Percentiles rank a stretch among this genome's conserved stretches.
phyloP scores from a whole-genome alignment of 139 green algal species.

The Chlamydomonas incerta region DNA sequence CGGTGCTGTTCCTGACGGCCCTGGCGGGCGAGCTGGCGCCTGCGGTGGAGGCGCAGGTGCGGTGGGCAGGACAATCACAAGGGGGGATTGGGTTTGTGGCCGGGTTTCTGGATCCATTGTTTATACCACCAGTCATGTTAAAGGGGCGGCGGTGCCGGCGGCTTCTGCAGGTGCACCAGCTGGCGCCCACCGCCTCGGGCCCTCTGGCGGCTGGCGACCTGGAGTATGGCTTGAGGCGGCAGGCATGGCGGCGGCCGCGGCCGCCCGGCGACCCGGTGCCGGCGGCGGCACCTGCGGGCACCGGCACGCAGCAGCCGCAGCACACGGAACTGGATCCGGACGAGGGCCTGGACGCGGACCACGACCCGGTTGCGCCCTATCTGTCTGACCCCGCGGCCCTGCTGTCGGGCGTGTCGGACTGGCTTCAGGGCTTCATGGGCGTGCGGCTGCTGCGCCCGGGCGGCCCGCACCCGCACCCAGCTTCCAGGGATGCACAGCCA shows the following conservation, averaged over 20 bases:
- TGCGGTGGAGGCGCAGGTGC: slow-evolving; percentile 18
- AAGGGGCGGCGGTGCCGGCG: too few species aligned
- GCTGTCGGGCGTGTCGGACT: neutral
- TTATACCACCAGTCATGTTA: too few species aligned
- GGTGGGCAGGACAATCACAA: neutral
- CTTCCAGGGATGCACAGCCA: too few species aligned
- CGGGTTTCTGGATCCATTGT: too few species aligned
- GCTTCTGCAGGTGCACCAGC: neutral
- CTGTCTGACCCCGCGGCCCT: neutral
- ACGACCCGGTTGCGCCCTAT: slow-evolving; percentile 19
- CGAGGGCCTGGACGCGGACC: too few species aligned
- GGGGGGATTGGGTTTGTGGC: too few species aligned
- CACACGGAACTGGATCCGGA: neutral
- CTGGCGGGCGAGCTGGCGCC: slow-evolving; percentile 18
- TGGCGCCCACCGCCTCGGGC: neutral
- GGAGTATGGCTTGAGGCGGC: neutral
- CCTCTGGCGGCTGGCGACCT: neutral
- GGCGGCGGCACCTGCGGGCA: too few species aligned
- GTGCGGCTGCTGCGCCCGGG: neutral
- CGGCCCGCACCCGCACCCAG: too few species aligned
- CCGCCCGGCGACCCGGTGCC: neutral
- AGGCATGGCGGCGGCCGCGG: neutral
- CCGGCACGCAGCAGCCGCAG: neutral
- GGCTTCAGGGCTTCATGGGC: slow-evolving; percentile 4
- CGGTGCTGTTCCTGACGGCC: slow-evolving; percentile 21